Conservation (phyloP, 169 alveolate genomes). For the Babesia ovata region DNA sequence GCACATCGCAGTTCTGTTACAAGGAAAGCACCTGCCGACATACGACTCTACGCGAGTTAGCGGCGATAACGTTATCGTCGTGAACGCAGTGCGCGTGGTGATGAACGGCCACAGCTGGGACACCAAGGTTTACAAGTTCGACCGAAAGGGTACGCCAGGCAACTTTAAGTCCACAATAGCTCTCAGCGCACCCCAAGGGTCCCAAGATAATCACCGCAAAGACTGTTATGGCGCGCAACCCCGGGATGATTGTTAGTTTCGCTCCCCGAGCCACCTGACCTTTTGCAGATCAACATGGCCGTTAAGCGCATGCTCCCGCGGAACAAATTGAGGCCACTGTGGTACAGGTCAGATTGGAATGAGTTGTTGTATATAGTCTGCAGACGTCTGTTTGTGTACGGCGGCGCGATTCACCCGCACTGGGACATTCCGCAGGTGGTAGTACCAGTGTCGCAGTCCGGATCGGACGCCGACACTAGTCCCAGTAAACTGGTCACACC, state of each 20-base stretch:
- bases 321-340: slow-evolving; percentile 70
- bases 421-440: slow-evolving; percentile 89
- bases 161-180: neutral
- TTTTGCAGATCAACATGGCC: slow-evolving; percentile 78
- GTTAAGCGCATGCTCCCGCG: slow-evolving; percentile 88
- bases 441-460: slow-evolving; percentile 63
- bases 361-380: neutral
- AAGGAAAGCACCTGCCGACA: slow-evolving; percentile 79
- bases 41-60: slow-evolving; percentile 69
- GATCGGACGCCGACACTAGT: neutral
- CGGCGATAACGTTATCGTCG: slow-evolving; percentile 89
- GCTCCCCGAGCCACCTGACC: too few species aligned
- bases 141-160: slow-evolving; percentile 75
- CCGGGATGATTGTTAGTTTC: slow-evolving; percentile 82
- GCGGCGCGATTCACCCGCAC: slow-evolving; percentile 89
- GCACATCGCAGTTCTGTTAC: slow-evolving; percentile 71
- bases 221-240: slow-evolving; percentile 86
- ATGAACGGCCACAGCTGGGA: slow-evolving; percentile 91
- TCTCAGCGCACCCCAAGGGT: slow-evolving; percentile 83
- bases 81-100: slow-evolving; percentile 84
- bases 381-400: slow-evolving; percentile 82
- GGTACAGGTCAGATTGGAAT: slow-evolving; percentile 56
- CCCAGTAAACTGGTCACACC: neutral
- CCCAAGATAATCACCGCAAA: slow-evolving; percentile 88
- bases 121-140: slow-evolving; percentile 85